Evolutionary conservation across 2,329 filamentous ascomycete genomes (phyloP).

Genomic region (Penicillium polonicum): DNA sequence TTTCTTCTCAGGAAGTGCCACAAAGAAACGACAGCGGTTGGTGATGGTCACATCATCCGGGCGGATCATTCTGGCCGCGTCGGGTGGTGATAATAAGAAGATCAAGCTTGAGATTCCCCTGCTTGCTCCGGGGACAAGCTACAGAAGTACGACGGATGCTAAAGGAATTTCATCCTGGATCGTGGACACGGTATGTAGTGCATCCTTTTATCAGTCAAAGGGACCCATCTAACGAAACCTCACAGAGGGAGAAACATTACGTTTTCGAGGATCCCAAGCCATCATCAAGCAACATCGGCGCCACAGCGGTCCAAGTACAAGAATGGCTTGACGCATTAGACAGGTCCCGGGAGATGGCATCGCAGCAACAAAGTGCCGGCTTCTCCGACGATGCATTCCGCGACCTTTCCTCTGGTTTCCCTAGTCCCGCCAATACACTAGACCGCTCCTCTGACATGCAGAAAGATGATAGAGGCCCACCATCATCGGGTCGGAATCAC

Average conservation of each 20-base stretch:
- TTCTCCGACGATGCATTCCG: conserved; percentile 65
- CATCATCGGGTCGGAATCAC: conserved; percentile 46
- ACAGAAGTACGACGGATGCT: conserved; percentile 76
- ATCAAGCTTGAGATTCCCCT: conserved; percentile 90
- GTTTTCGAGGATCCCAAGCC: conserved; percentile 92
- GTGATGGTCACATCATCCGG: conserved; percentile 95
- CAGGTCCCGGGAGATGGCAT: conserved; percentile 77
- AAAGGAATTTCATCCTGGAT: conserved; percentile 87
- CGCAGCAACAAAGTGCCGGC: conserved; percentile 67
- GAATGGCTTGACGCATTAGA: conserved; percentile 93
- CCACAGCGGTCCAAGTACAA: conserved; percentile 68
- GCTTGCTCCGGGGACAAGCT: conserved; percentile 69
- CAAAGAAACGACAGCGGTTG: conserved; percentile 87
- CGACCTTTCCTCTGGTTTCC: conserved; percentile 68
- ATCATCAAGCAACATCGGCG: conserved; percentile 61
- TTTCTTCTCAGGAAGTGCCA: conserved; percentile 87
- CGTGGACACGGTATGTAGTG: conserved; percentile 79
- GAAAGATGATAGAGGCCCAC: conserved; percentile 27
- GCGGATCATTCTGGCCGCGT: conserved; percentile 82
- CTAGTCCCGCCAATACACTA: conserved; percentile 58
- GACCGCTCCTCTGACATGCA: conserved; percentile 43
- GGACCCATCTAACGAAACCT: conserved; percentile 30
- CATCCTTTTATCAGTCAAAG: conserved; percentile 8
- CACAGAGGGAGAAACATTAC: conserved; percentile 80
- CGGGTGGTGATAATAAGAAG: conserved; percentile 93